A percentile compares a stretch with the other conserved stretches of the same genome.
These are phyloP conservation scores for Hirsutella thompsonii DNA, from an alignment of 2,329 filamentous ascomycete genomes.

Conservation along the genomic window DNA sequence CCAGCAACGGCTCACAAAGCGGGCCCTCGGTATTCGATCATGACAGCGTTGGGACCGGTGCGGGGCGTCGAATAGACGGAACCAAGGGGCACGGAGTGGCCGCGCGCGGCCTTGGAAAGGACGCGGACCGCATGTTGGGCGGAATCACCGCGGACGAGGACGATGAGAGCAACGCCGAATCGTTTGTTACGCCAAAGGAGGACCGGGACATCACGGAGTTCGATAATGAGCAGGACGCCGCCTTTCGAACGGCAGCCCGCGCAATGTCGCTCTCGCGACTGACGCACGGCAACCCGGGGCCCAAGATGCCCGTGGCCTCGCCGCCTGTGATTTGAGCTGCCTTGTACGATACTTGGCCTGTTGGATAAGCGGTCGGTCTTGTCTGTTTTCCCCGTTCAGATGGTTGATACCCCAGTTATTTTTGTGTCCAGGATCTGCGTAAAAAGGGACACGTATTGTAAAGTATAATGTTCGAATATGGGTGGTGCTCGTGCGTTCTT, in stretches of 20 bases:
- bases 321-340: too few relatives aligned
- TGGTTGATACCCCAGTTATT: too few relatives aligned
- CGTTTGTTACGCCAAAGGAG: constrained; percentile 39
- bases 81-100: constrained; percentile 4
- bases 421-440: too few relatives aligned
- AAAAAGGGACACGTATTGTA: too few relatives aligned
- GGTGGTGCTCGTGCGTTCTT: too few relatives aligned
- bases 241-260: constrained; percentile 41
- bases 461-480: too few relatives aligned
- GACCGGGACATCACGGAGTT: constrained; percentile 26
- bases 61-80: constrained; percentile 6
- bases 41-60: constrained; percentile 24
- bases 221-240: constrained; percentile 25
- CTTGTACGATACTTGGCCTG: too few relatives aligned
- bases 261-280: constrained; percentile 52
- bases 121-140: constrained; percentile 13
- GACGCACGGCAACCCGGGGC: constrained; percentile 24
- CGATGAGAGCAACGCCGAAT: constrained; percentile 31
- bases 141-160: constrained; percentile 14
- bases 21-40: constrained; percentile 28
- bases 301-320: too few relatives aligned
- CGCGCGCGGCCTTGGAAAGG: constrained; percentile 1
- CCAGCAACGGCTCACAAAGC: constrained; percentile 21
- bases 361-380: too few relatives aligned
- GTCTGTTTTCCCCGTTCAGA: too few relatives aligned